A percentile compares a stretch with the other conserved stretches of the same genome.
Conservation (phyloP, 352 stramenopile genomes). For the Pythium apleroticum region DNA sequence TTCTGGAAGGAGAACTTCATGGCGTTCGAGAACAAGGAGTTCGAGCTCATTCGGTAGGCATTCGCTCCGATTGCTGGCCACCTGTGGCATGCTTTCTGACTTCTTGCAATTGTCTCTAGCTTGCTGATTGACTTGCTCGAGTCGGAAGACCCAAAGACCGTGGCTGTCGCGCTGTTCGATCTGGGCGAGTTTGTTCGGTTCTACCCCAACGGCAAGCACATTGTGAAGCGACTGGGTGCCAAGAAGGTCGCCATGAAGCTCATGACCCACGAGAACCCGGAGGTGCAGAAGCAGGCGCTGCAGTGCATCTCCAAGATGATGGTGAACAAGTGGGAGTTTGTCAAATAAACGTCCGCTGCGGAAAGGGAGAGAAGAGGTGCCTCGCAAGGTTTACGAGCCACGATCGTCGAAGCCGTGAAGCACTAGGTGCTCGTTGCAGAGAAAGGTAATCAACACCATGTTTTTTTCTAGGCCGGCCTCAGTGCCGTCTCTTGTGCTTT, state of each 20-base stretch:
- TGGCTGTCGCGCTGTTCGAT: conserved; percentile 96
- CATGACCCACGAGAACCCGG: conserved; percentile 95
- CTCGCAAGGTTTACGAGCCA: background rate
- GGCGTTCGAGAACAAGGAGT: conserved; percentile 96
- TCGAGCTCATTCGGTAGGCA: conserved; percentile 86
- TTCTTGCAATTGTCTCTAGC: conserved; percentile 35
- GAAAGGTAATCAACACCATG: background rate
- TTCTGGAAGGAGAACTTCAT: conserved; percentile 99
- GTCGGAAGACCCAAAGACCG: conserved; percentile 92
- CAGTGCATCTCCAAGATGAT: conserved; percentile 99
- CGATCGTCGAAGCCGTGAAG: background rate
- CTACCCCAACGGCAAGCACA: conserved; percentile 96
- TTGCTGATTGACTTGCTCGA: conserved; percentile 93
- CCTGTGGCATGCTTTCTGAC: background rate
- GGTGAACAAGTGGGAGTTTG: conserved; percentile 98
- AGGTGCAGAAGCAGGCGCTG: conserved; percentile 97
- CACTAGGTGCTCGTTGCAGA: background rate
- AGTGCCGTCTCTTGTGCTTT: background rate
- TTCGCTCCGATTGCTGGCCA: background rate
- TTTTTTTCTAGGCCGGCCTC: background rate
- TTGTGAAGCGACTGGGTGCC: conserved; percentile 94
- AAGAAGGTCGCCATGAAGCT: conserved; percentile 98
- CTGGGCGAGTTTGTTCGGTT: conserved; percentile 97
- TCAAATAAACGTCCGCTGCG: conserved; percentile 50
- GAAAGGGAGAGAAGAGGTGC: background rate